Percentiles rank a stretch among this genome's conserved stretches.
phyloP scores from a whole-genome alignment of 768 basidiomycete genomes.

The Lentinus tigrinus region DNA sequence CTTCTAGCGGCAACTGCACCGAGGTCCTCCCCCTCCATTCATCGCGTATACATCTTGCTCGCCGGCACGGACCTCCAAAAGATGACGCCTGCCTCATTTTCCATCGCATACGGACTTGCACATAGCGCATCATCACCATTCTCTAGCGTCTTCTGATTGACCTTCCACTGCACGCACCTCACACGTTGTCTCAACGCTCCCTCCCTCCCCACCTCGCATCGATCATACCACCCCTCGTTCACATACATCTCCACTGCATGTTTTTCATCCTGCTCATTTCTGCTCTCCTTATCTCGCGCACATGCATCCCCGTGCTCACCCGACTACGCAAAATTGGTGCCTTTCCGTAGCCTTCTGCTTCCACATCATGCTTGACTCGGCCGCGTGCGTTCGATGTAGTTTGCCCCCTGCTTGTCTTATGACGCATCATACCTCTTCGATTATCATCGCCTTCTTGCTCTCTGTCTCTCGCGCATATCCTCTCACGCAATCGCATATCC shows the following conservation, averaged over 20 bases:
- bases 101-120: slow-evolving; percentile 22
- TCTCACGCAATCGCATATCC: background rate
- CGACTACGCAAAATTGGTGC: background rate
- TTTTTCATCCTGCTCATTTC: background rate
- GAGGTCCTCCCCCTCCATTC: slow-evolving; percentile 7
- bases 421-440: background rate
- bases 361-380: background rate
- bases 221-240: slow-evolving; percentile 7
- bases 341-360: background rate
- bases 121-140: slow-evolving; percentile 21
- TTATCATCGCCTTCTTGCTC: background rate
- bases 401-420: background rate
- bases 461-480: background rate
- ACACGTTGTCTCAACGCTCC: slow-evolving; percentile 8
- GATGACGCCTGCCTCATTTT: slow-evolving; percentile 10
- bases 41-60: background rate
- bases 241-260: background rate
- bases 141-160: slow-evolving; percentile 9
- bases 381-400: background rate
- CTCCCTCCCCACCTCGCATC: slow-evolving; percentile 1
- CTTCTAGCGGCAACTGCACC: slow-evolving; percentile 3
- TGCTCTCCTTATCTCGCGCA: background rate
- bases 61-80: slow-evolving; percentile 21
- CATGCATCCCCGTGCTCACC: background rate
- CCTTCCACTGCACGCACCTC: background rate